Conservation (phyloP, 1,139 yeast species). For the Lodderomyces theae region DNA sequence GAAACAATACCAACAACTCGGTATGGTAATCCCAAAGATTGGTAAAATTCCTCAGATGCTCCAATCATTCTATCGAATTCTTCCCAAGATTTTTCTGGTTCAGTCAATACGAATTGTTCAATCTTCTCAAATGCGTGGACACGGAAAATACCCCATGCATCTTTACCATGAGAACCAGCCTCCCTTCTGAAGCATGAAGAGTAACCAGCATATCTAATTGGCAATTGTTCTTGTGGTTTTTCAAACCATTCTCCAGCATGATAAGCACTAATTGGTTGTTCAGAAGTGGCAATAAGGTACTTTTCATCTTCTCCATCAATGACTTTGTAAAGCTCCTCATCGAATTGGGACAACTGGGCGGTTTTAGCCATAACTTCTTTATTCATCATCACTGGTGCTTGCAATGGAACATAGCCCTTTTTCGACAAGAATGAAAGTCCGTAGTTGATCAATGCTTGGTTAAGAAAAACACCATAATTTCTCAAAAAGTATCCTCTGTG, state of each 20-base stretch:
- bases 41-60: constrained; percentile 87
- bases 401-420: constrained; percentile 84
- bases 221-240: constrained; percentile 94
- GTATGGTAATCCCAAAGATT: constrained; percentile 89
- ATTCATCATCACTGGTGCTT: constrained; percentile 99
- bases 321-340: constrained; percentile 96
- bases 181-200: constrained; percentile 99
- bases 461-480: constrained; percentile 92
- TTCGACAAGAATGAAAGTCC: constrained; percentile 82
- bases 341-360: constrained; percentile 96
- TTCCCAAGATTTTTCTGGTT: constrained; percentile 97
- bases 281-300: constrained; percentile 96
- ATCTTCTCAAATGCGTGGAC: constrained; percentile 98
- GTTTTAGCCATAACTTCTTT: constrained; percentile 99
- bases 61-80: constrained; percentile 96
- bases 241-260: constrained; percentile 99
- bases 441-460: constrained; percentile 96
- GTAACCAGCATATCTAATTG: constrained; percentile 94
- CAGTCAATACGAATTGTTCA: constrained; percentile 93
- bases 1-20: constrained; percentile 97
- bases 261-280: constrained; percentile 98
- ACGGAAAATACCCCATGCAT: constrained; percentile 99
- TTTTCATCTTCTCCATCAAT: constrained; percentile 97
- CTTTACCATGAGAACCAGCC: constrained; percentile 99
- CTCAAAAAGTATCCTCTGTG: constrained; percentile 98